These are phyloP conservation scores for Evansstolkia leycettana DNA, from an alignment of 495 filamentous ascomycete species.

Conservation along the genomic window DNA sequence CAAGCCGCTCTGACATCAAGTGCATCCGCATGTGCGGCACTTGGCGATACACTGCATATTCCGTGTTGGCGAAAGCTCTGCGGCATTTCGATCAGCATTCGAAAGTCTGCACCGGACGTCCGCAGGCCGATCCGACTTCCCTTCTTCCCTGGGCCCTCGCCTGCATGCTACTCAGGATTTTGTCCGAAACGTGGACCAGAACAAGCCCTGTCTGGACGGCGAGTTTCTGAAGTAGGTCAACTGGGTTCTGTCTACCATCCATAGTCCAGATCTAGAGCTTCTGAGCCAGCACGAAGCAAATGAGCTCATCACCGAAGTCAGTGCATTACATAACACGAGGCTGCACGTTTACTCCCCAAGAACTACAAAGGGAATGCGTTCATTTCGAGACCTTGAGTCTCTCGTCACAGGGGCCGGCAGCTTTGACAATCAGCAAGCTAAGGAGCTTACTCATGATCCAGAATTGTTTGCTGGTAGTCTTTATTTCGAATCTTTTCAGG, in stretches of 20 bases:
- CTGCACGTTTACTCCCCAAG: slow-evolving; percentile 51
- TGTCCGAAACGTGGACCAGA: no score
- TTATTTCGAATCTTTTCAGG: slow-evolving; percentile 39
- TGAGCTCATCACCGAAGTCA: slow-evolving; percentile 29
- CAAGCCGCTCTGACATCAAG: slow-evolving; percentile 27
- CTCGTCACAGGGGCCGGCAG: slow-evolving; percentile 11
- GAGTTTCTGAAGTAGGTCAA: no score
- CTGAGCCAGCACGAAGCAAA: slow-evolving; percentile 56
- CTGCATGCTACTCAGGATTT: no score
- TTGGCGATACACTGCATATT: no score
- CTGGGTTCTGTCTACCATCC: slow-evolving; percentile 40
- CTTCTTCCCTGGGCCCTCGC: no score
- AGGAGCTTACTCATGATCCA: slow-evolving; percentile 29
- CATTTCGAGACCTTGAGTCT: slow-evolving; percentile 37
- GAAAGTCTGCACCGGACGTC: no score
- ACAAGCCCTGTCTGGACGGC: no score
- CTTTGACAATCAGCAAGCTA: slow-evolving; percentile 2
- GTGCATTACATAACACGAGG: slow-evolving; percentile 14
- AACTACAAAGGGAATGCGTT: slow-evolving; percentile 22
- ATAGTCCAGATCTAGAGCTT: slow-evolving; percentile 47
- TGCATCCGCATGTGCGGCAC: slow-evolving; percentile 17
- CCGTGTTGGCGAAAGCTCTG: not conserved
- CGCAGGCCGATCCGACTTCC: no score
- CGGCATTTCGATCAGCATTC: slow-evolving; percentile 24
- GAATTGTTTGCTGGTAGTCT: slow-evolving; percentile 60